Base-by-base conservation (phyloP, 208 protist species). In the Wallacemonas sp. region DNA sequence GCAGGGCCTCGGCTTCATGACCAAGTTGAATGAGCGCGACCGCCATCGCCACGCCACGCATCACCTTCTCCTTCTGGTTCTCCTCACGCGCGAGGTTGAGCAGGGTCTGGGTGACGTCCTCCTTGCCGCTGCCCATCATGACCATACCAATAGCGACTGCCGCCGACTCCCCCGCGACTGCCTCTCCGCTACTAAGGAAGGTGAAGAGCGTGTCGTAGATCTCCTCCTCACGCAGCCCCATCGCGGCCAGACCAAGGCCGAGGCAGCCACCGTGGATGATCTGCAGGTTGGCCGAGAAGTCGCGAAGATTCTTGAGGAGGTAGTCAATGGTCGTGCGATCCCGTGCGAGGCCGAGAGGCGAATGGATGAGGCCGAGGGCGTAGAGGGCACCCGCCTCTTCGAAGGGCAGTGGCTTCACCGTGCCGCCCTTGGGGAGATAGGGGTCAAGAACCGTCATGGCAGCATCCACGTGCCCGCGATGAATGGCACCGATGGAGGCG, bases 41-140 rank as follows among this genome's bases (percentile, higher is more conserved):
- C 30, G 96, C 98, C 75, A 99, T 94, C 27, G 91, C 90, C 6
- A 98, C 71, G 22, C 98, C 98, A 30, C 98, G 96, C 64, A 99
- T 99, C 49, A 99, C 99, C 88, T 99, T 99, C 81, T 99, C 98
- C 78, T 99, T 99, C 77, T 98, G 89, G 34, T 98, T 99, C 60
- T 99, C 96, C 68, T 99, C 90, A 28, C 70, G 73, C 12, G 88
- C 95, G 17, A 96, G 94, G 56, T 88, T 84, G 39, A 97, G 69
- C 82, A 99, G 96, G 47, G 96, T 97, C 62, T 96, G 65, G 33
- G 99, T 72, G 0, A 87, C 82, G 14, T 72, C 73, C 15, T 75
- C 70, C 73, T 95, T 91, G 39, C 82, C 96, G 39, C 90, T 97
- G 60, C 99, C 99, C 14, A 99, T 77, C 97, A 99, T 99, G 9